Evolutionary conservation across 2,329 filamentous ascomycete species (phyloP), one percentile per base, ranked within the genome.

Genomic region (Fusarium poae): DNA sequence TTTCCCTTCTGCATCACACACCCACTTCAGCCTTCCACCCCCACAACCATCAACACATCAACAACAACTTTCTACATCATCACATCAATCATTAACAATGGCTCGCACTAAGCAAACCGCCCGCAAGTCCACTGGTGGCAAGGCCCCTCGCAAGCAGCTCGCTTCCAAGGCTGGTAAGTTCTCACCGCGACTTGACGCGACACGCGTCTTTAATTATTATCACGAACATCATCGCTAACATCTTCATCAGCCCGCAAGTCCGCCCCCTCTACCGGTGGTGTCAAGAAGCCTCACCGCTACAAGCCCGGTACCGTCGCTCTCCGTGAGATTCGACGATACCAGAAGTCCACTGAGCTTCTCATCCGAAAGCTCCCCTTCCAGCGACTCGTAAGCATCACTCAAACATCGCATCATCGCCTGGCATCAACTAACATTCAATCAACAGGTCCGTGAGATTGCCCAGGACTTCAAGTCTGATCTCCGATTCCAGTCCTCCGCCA

Each of bases 321-420:
- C 78, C 93, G 94, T 89, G 96, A 99, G 86, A 99, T 99, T 78
- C 92, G 95, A 87, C 92, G 92, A 79, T 98, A 98, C 88, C 95
- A 98, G 86, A 97, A 97, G 86, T 93, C 91, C 71, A 97, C 95
- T 52, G 94, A 98, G 85, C 90, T 99, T 52, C 86, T 99, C 76
- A 94, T 99, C 84, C 91, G 93, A 84, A 98, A 97, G 88, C 91
- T 97, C 70, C 96, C 96, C 67, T 99, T 99, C 88, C 93, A 97
- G 86, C 92, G 96, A 81, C 86, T 99, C 80, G 96, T 88, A 83
- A 81, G 85, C 78, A 32, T 3, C 12, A 25, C 16, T n/a, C 9
- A 15, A 15, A 16, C 15, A 6, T 7, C n/a, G 3, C 34, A 34
- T 7, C 9, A n/a, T 13, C 2, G 2, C 9, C 2, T 21, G 3